These are phyloP conservation scores for Rhizopogon vesiculosus DNA, from an alignment of 768 basidiomycete species.

Conservation along the genomic window DNA sequence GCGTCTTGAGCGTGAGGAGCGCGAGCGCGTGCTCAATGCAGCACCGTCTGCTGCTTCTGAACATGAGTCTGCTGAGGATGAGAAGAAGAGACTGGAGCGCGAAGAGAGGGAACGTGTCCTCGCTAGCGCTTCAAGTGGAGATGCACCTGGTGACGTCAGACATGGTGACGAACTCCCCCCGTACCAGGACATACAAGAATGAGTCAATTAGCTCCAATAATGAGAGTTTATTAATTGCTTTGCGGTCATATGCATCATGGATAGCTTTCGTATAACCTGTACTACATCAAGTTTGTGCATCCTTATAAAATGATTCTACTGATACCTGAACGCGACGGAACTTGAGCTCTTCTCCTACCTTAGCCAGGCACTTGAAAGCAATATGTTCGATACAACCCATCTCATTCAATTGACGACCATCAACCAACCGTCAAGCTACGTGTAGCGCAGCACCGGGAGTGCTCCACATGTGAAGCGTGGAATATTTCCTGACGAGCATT, in stretches of 20 bases:
- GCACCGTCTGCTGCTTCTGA: conserved; percentile 6
- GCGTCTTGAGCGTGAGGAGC: conserved; percentile 48
- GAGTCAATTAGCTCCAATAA: background rate
- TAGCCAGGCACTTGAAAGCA: no score
- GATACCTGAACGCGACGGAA: no score
- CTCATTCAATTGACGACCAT: no score
- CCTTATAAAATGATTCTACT: no score
- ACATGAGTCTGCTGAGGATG: conserved; percentile 53
- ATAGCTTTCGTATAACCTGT: no score
- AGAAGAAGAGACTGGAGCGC: conserved; percentile 60
- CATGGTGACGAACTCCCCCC: conserved; percentile 37
- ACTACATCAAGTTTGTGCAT: no score
- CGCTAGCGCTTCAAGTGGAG: conserved; percentile 8
- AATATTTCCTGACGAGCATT: no score
- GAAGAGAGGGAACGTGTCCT: conserved; percentile 61
- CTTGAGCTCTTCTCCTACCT: no score
- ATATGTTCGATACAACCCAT: no score
- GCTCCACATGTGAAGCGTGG: no score
- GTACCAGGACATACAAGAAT: conserved; percentile 34
- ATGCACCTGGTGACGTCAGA: conserved; percentile 23
- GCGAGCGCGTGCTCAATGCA: conserved; percentile 38
- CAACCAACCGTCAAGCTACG: no score
- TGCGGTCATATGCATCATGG: background rate
- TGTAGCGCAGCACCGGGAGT: no score
- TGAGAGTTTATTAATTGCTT: background rate